A percentile compares a stretch with the other conserved stretches of the same genome.
Conservation (phyloP, 345 rosid genomes). For the Camelina sativa region DNA sequence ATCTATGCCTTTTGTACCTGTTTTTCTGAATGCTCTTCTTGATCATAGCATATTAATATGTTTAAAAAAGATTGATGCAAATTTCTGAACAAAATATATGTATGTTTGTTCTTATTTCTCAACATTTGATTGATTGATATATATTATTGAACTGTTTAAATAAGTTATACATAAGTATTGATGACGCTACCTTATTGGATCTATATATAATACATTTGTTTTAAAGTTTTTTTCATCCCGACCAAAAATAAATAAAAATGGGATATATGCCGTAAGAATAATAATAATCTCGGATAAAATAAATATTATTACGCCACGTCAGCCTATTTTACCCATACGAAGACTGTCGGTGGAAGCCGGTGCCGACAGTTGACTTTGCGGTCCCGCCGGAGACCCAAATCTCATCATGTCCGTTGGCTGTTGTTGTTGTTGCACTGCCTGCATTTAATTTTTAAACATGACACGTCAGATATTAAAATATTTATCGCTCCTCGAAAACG, state of each 20-base stretch:
- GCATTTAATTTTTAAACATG: constrained; percentile 35
- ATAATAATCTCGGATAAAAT: not conserved
- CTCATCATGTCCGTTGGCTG: constrained; percentile 46
- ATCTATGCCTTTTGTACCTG: not conserved
- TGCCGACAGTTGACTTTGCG: constrained; percentile 47
- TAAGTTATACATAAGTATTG: not conserved
- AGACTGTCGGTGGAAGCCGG: constrained; percentile 49
- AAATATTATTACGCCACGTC: constrained; percentile 11
- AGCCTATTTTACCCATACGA: constrained; percentile 34
- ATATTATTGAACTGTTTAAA: not conserved
- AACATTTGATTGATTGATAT: not conserved
- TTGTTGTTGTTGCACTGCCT: constrained; percentile 44
- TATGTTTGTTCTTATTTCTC: not conserved
- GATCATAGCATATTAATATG: no score
- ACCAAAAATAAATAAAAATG: constrained; percentile 16
- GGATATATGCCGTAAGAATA: not conserved
- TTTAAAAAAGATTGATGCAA: no score
- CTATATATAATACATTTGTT: constrained; percentile 23
- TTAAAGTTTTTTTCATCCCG: not conserved
- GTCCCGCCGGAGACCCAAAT: constrained; percentile 52
- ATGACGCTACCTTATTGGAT: not conserved
- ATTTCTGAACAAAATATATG: no score
- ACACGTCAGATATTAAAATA: constrained; percentile 11
- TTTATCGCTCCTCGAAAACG: not conserved
- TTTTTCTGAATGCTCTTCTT: not conserved